Base-by-base conservation (phyloP, 1,284 basidiomycete genomes). In the Heterobasidion occidentale region DNA sequence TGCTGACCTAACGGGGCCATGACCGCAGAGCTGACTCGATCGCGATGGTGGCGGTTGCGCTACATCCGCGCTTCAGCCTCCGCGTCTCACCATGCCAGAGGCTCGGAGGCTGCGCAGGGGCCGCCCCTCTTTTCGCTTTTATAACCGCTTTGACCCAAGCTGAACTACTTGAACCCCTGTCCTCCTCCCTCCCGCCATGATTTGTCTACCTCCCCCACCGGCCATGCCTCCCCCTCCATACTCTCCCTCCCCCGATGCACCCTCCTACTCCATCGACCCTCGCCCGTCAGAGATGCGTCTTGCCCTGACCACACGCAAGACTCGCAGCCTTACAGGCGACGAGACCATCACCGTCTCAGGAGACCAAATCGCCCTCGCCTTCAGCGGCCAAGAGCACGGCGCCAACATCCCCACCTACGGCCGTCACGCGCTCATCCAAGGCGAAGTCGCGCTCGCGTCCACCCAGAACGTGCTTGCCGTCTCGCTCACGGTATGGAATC, bases 221-320 rank as follows among this genome's bases (percentile, higher is more conserved):
- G 54, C 19, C 53, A 8, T 34, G 20, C 20, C 56, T 19, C 60
- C 62, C 4, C 69, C 69, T 5, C 34, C 56, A 7, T 70, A 70
- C 58, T 61, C 63, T 2, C 67, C 69, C 7, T 66, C 66, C 1
- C 51, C 56, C 2, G 61, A 58, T 12, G 64, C 65, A 3, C 69
- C 69, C 2, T 9, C 46, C 8, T 71, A 71, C 53, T 62, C 67
- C 9, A n/a, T 57, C 42, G 57, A 64, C 7, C 69, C 69, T 14
- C 53, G 59, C 6, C 53, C 60, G 1, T 61, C 60, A 17, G 69
- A 70, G 52, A 57, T 60, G 52, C 62, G 63, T 2, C 62, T 71
- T 9, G 67, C 65, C 11, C 61, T 62, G 45, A 63, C 63, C 2
- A 53, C 62, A 12, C 64, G 68, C 15, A 36, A 52, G 19, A 44